phyloP scores from a whole-genome alignment of 1,284 basidiomycete genomes.

The Pseudozyma tsukubaensis region DNA sequence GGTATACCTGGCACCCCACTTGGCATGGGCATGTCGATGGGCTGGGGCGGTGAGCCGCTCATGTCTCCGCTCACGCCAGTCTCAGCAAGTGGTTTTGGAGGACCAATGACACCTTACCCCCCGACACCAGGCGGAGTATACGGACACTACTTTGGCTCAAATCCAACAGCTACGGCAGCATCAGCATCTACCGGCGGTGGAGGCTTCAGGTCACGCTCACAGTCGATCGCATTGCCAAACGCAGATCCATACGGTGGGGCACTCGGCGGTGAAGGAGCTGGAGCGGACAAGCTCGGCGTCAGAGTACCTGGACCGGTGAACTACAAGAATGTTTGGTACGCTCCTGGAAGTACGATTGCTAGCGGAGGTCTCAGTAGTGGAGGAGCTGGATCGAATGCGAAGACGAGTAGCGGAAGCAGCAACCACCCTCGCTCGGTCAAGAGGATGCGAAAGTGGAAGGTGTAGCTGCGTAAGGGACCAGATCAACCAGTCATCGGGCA shows the following conservation, averaged over 20 bases:
- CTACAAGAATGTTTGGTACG: slow-evolving; percentile 59
- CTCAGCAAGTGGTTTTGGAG: slow-evolving; percentile 7
- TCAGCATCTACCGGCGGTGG: slow-evolving; percentile 7
- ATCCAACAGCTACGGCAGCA: slow-evolving; percentile 2
- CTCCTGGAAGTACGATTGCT: slow-evolving; percentile 41
- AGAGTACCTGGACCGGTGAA: slow-evolving; percentile 50
- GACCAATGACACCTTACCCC: slow-evolving; percentile 30
- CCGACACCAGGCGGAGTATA: slow-evolving; percentile 34
- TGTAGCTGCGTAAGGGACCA: neutral
- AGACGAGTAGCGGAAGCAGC: slow-evolving; percentile 2
- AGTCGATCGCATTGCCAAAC: slow-evolving; percentile 21
- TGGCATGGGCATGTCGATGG: slow-evolving; percentile 33
- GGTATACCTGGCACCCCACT: slow-evolving; percentile 15
- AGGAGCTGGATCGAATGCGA: slow-evolving; percentile 5
- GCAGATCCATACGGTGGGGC: slow-evolving; percentile 12
- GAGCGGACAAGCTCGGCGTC: slow-evolving; percentile 24
- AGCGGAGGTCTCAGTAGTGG: slow-evolving; percentile 34
- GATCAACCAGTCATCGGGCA: too few relatives aligned
- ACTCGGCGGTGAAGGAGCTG: slow-evolving; percentile 1
- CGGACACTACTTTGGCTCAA: slow-evolving; percentile 41
- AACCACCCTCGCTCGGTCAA: slow-evolving; percentile 37
- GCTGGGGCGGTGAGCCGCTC: slow-evolving; percentile 39
- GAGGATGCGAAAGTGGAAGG: slow-evolving; percentile 50
- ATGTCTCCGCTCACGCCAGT: slow-evolving; percentile 42
- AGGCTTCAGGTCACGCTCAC: slow-evolving; percentile 25